phyloP scores from a whole-genome alignment of 192 early-diverging fungal species.

The Rhizophlyctis rosea region DNA sequence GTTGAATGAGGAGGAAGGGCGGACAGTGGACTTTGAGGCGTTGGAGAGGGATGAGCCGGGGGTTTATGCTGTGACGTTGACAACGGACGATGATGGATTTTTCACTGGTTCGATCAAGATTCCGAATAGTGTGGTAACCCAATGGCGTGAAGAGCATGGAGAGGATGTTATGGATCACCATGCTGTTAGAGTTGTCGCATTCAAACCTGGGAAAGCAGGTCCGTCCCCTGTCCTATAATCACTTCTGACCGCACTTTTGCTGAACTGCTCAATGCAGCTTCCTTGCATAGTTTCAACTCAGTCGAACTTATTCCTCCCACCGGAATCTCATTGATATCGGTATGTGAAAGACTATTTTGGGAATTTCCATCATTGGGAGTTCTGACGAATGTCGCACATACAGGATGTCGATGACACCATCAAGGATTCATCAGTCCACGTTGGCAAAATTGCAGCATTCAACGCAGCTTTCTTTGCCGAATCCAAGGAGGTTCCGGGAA shows the following conservation, averaged over 20 bases:
- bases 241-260: not conserved
- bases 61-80: constrained; percentile 18
- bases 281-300: constrained; percentile 37
- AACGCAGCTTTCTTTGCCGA: constrained; percentile 64
- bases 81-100: constrained; percentile 33
- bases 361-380: no score
- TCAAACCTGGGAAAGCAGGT: constrained; percentile 21
- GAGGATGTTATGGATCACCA: constrained; percentile 13
- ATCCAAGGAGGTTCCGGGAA: constrained; percentile 68
- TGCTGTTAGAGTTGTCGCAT: constrained; percentile 35
- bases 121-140: constrained; percentile 21
- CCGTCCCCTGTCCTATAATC: not conserved
- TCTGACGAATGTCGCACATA: constrained; percentile 12
- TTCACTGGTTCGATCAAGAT: constrained; percentile 37
- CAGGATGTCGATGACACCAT: constrained; percentile 83
- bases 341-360: constrained; percentile 41
- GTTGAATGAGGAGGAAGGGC: not conserved
- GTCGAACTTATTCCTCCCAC: constrained; percentile 62
- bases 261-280: no score
- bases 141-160: constrained; percentile 34
- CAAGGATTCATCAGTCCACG: constrained; percentile 72
- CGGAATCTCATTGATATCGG: constrained; percentile 77
- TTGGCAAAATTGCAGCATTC: constrained; percentile 64
- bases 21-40: constrained; percentile 12
- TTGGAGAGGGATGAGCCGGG: constrained; percentile 13